Conservation (phyloP, 352 stramenopile genomes). For the Phytophthora kernoviae region DNA sequence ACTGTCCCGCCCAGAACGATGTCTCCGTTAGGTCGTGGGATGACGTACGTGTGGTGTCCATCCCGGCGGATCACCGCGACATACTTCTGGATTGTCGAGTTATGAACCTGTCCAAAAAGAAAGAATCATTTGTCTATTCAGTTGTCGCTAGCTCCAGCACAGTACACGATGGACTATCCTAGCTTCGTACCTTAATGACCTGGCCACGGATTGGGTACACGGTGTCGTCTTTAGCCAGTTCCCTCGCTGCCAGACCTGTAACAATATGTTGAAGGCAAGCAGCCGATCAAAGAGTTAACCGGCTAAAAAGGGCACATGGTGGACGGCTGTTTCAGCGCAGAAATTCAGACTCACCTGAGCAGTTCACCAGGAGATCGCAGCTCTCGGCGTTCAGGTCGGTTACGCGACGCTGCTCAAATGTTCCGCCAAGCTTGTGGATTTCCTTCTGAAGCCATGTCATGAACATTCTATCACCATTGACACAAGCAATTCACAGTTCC, state of each 20-base stretch:
- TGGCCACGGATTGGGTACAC: slow-evolving; percentile 67
- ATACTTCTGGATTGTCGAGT: slow-evolving; percentile 58
- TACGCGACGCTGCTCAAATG: slow-evolving; percentile 54
- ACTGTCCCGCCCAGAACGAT: slow-evolving; percentile 71
- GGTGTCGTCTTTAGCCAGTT: slow-evolving; percentile 47
- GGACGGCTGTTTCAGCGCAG: not conserved
- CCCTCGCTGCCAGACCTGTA: slow-evolving; percentile 45
- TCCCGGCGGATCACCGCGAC: slow-evolving; percentile 48
- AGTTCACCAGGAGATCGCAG: slow-evolving; percentile 68
- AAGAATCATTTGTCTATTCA: not conserved
- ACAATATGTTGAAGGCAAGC: not conserved
- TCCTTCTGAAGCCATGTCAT: slow-evolving; percentile 58
- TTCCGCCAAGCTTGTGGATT: slow-evolving; percentile 47
- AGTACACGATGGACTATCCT: not conserved
- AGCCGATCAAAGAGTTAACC: not conserved
- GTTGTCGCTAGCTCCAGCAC: not conserved
- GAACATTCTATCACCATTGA: slow-evolving; percentile 34
- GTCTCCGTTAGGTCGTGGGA: slow-evolving; percentile 61
- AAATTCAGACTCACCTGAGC: slow-evolving; percentile 34
- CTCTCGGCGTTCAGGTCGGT: slow-evolving; percentile 39
- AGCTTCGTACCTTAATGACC: slow-evolving; percentile 46
- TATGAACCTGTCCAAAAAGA: slow-evolving; percentile 35
- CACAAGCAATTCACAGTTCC: slow-evolving; percentile 2
- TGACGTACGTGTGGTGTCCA: slow-evolving; percentile 68
- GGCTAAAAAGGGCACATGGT: not conserved